These are phyloP conservation scores for Botrytis byssoidea DNA, from an alignment of 2,329 filamentous ascomycete species.

Conservation along the genomic window DNA sequence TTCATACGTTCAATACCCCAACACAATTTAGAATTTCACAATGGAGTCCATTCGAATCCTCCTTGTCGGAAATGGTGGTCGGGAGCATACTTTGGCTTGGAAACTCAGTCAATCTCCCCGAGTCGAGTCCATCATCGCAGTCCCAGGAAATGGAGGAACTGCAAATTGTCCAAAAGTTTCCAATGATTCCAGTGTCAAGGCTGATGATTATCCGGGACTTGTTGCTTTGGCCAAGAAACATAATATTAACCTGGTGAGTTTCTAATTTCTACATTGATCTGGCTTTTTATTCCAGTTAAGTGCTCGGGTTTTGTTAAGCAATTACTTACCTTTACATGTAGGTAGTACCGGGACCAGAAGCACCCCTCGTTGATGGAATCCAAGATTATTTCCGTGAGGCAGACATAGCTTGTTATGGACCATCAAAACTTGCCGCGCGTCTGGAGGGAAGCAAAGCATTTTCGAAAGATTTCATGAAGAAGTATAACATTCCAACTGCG, in stretches of 20 bases:
- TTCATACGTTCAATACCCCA: not conserved
- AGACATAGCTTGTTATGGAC: slow-evolving; percentile 62
- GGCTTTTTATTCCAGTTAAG: not conserved
- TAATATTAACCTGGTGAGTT: slow-evolving; percentile 61
- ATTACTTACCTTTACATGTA: not conserved
- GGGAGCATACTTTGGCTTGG: slow-evolving; percentile 94
- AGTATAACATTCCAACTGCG: slow-evolving; percentile 85
- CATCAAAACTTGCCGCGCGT: slow-evolving; percentile 75
- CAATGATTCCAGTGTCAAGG: slow-evolving; percentile 66
- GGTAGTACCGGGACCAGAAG: slow-evolving; percentile 87
- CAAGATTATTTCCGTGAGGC: slow-evolving; percentile 70
- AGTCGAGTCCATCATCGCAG: slow-evolving; percentile 71
- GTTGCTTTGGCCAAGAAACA: slow-evolving; percentile 73
- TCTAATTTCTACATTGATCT: not conserved
- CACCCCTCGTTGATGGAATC: slow-evolving; percentile 88
- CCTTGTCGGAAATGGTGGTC: slow-evolving; percentile 88
- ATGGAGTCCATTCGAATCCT: slow-evolving; percentile 57
- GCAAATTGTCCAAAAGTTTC: slow-evolving; percentile 65
- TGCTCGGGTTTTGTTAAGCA: not conserved
- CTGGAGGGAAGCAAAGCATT: slow-evolving; percentile 98
- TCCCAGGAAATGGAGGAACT: slow-evolving; percentile 86
- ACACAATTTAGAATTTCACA: not conserved
- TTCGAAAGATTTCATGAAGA: slow-evolving; percentile 96
- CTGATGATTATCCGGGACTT: slow-evolving; percentile 73
- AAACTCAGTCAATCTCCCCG: slow-evolving; percentile 80